Evolutionary conservation across 2,329 filamentous ascomycete species (phyloP), one percentile per base, ranked within the genome.

Genomic region (Epichloe baconii): DNA sequence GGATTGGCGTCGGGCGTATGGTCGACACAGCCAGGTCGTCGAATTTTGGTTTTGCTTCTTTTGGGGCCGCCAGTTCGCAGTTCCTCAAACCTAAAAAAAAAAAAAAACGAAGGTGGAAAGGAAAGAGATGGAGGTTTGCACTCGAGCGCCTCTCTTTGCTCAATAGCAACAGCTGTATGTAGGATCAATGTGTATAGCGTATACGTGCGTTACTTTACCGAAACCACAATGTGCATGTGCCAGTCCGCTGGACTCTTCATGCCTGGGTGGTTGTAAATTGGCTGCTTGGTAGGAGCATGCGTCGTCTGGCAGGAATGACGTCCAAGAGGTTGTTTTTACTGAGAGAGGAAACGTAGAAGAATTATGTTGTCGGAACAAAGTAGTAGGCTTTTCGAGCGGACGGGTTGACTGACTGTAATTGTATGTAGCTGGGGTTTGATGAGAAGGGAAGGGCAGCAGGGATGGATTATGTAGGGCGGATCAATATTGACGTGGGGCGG

Each of bases 181-280:
- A 31, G 48, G 48, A 49, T 49, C 26, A 49, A 44, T 19, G 41
- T 49, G 48, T 49, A 49, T 19, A 47, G n/a, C 26, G 8, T 31
- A 31, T 31, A 31, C 26, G 26, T 31, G 4, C 26, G 26, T 31
- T 31, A 11, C 8, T 31, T 31, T 31, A 3, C 26, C 26, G 36
- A 11, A 43, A 15, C 41, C 41, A 23, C n/a, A 11, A 43, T 23
- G 15, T 43, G 17, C 11, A 44, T 31, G 40, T 42, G 40, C 19
- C 26, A 31, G 10, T 31, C 26, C 8, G 26, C 26, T 10, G 8
- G 26, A 31, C 10, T 11, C 26, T 31, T 31, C 8, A 4, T 1
- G 26, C 3, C 7, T 31, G 26, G 26, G 10, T 31, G 8, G 8
- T 11, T 31, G 26, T 11, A 31, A 31, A 31, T 31, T 31, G 17